Conservation (phyloP, 2,329 filamentous ascomycete species). For the Aspergillus felis region DNA sequence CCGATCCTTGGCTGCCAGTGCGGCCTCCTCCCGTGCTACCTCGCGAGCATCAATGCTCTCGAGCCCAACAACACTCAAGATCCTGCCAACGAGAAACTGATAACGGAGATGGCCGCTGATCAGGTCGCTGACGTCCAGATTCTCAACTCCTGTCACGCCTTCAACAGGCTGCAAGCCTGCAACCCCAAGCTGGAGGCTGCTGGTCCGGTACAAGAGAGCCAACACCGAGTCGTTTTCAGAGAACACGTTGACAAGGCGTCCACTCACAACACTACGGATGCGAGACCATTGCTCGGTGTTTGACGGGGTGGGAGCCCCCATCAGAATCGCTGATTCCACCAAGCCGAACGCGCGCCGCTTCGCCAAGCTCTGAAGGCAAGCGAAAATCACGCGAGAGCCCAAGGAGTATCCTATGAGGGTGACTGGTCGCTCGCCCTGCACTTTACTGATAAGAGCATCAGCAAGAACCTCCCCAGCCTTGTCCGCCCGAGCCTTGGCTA, state of each 20-base stretch:
- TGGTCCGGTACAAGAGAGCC: constrained; percentile 80
- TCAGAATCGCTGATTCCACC: constrained; percentile 76
- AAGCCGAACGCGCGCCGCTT: constrained; percentile 77
- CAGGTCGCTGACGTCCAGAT: constrained; percentile 62
- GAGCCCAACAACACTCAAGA: constrained; percentile 65
- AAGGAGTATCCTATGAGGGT: constrained; percentile 78
- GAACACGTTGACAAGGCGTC: constrained; percentile 82
- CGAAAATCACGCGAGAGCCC: constrained; percentile 76
- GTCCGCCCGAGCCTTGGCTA: constrained; percentile 71
- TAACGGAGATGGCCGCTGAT: constrained; percentile 69
- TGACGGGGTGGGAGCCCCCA: constrained; percentile 75
- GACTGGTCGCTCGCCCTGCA: constrained; percentile 77
- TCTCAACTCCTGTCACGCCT: constrained; percentile 53
- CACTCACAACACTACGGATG: constrained; percentile 73
- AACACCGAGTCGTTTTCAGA: constrained; percentile 84
- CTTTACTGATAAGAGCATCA: constrained; percentile 75
- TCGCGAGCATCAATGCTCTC: constrained; percentile 58
- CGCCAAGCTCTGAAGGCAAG: constrained; percentile 72
- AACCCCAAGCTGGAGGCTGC: constrained; percentile 75
- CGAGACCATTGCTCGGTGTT: constrained; percentile 69
- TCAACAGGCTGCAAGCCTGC: constrained; percentile 75
- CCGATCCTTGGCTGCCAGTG: constrained; percentile 36
- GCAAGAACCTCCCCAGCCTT: constrained; percentile 78
- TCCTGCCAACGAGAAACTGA: constrained; percentile 61
- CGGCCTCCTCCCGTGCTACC: constrained; percentile 41